Evolutionary conservation across 2,329 filamentous ascomycete species (phyloP), one percentile per base, ranked within the genome.

Genomic region (Calonectria multiphialidica): DNA sequence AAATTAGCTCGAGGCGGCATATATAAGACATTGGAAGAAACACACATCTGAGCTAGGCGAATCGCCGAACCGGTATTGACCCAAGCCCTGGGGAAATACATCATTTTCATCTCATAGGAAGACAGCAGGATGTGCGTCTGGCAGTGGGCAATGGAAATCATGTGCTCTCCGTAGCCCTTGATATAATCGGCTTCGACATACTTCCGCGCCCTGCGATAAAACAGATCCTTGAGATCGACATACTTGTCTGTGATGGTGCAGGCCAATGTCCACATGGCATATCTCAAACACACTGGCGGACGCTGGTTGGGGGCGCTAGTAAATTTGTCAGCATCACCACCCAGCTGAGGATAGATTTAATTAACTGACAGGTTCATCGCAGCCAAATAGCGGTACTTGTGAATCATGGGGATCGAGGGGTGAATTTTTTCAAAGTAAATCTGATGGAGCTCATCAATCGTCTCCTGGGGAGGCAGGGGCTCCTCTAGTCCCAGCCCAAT

Each of bases 41-140:
- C 89, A 82, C 81, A 92, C 96, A 98, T 98, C 80, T 98, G 93
- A 63, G 91, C 91, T 66, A 98, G 84, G 63, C 96, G 90, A n/a
- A 93, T 91, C 5, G 93, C 93, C 73, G 94, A 89, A 25, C 96
- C 97, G 3, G 94, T 93, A 77, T 94, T 98, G 86, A 98, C 91
- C 97, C 97, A 98, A 1, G 97, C 97, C 76, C 97, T 89, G 1
- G 97, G 96, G 78, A 98, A 98, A 82, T 95, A 97, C 94, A 98
- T 98, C 89, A 94, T 94, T 85, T 96, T 98, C 87, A 98, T 98
- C 83, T 99, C 97, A 79, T 98, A 98, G 0, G 90, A 92, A 7
- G 92, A 91, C 59, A 97, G 88, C 23, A 98, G 86, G 30, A 92
- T 87, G 89, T 97, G 97, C 1, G 94, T 91, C 82, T 99, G 97